phyloP scores from a whole-genome alignment of 1,284 basidiomycete genomes.

The Apiotrichum akiyoshidainum region DNA sequence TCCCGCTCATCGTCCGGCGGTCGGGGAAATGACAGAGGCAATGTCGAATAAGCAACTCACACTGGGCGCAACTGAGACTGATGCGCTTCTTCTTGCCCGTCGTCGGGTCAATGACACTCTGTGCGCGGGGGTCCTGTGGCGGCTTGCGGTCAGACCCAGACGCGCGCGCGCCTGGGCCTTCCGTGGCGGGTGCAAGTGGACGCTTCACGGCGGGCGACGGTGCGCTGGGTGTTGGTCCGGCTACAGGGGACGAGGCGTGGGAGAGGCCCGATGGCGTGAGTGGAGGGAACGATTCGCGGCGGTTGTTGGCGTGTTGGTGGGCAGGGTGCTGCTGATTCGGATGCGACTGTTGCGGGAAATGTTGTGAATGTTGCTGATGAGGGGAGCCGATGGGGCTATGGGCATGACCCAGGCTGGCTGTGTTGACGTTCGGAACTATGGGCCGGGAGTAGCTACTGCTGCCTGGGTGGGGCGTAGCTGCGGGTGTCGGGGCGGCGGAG shows the following conservation, averaged over 20 bases:
- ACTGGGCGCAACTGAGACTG: constrained; percentile 50
- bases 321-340: not conserved
- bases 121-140: constrained; percentile 5
- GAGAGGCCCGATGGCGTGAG: constrained; percentile 29
- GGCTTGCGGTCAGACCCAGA: constrained; percentile 25
- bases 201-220: constrained; percentile 12
- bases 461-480: not conserved
- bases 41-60: constrained; percentile 28
- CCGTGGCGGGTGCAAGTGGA: constrained; percentile 14
- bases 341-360: not conserved
- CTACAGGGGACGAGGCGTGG: constrained; percentile 24
- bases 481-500: not conserved
- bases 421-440: constrained; percentile 7
- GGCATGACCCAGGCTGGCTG: not conserved
- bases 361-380: not conserved
- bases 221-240: constrained; percentile 1
- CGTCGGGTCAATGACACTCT: constrained; percentile 22
- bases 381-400: too few relatives aligned
- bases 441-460: constrained; percentile 1
- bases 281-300: constrained; percentile 23
- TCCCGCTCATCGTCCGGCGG: too few relatives aligned
- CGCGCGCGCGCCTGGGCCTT: constrained; percentile 1
- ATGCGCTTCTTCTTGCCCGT: constrained; percentile 49
- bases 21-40: too few relatives aligned
- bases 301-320: not conserved